These are phyloP conservation scores for Phytophthora kernoviae DNA, from an alignment of 352 stramenopile genomes.

Conservation along the genomic window DNA sequence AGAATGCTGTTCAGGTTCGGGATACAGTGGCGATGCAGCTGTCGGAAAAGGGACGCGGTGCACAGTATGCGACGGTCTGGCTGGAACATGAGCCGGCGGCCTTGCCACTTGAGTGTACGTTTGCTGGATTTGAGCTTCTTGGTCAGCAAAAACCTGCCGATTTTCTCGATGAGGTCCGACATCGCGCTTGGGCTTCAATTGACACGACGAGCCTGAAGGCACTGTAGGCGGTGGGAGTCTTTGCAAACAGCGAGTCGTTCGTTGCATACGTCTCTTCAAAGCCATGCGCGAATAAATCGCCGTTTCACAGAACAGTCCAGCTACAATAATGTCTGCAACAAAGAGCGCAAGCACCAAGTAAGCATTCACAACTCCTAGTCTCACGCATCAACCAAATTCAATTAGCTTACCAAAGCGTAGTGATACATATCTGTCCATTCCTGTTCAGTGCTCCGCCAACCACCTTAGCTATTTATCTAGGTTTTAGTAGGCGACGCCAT, in stretches of 20 bases:
- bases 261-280: background rate
- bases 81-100: background rate
- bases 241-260: background rate
- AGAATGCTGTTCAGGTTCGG: background rate
- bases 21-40: background rate
- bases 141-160: slow-evolving; percentile 71
- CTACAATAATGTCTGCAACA: too few relatives aligned
- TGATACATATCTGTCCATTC: background rate
- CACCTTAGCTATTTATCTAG: slow-evolving; percentile 12
- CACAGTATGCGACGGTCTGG: slow-evolving; percentile 4
- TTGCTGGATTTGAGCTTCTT: slow-evolving; percentile 61
- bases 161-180: slow-evolving; percentile 70
- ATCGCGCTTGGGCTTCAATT: slow-evolving; percentile 23
- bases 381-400: background rate
- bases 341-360: background rate
- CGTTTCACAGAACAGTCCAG: too few relatives aligned
- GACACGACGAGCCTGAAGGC: background rate
- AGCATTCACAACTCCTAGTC: background rate
- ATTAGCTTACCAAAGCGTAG: slow-evolving; percentile 11
- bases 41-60: slow-evolving; percentile 9
- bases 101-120: slow-evolving; percentile 32
- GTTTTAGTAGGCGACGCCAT: slow-evolving; percentile 31
- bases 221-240: background rate
- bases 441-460: background rate
- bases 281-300: background rate